These are phyloP conservation scores for Eucalyptus regnans DNA, from an alignment of 345 rosid species.

Conservation along the genomic window DNA sequence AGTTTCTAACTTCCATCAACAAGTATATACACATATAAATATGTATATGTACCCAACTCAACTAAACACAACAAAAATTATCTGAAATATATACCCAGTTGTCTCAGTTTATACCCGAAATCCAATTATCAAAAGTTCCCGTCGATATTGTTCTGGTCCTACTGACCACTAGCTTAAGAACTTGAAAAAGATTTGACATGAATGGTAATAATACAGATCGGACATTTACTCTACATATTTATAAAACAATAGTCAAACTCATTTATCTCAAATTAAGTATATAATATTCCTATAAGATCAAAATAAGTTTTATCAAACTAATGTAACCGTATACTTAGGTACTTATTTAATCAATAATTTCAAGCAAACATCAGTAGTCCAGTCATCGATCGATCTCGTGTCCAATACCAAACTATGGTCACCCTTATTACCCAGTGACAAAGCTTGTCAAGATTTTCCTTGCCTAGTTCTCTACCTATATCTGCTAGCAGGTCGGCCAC, in stretches of 20 bases:
- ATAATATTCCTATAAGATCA: neutral
- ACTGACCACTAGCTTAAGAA: neutral
- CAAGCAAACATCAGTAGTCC: neutral
- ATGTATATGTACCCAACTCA: neutral
- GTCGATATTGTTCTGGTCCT: neutral
- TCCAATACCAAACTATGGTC: neutral
- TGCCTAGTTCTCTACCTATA: neutral
- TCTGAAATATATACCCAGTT: neutral
- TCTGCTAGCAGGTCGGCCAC: accelerated
- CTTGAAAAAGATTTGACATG: neutral
- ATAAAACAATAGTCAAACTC: neutral
- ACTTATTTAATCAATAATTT: neutral
- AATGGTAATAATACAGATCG: neutral
- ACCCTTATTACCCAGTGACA: neutral
- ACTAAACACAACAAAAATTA: neutral
- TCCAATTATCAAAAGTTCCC: neutral
- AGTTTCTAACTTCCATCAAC: neutral
- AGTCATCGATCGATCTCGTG: neutral
- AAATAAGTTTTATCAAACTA: neutral
- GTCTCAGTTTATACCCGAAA: neutral
- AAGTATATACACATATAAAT: neutral
- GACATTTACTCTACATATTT: neutral
- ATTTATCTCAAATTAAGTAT: neutral
- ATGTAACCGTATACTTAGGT: neutral
- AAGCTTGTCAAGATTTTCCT: neutral